Percentiles rank a stretch among this genome's conserved stretches.
These are phyloP conservation scores for Alternaria rosae DNA, from an alignment of 2,329 filamentous ascomycete genomes.

Conservation along the genomic window DNA sequence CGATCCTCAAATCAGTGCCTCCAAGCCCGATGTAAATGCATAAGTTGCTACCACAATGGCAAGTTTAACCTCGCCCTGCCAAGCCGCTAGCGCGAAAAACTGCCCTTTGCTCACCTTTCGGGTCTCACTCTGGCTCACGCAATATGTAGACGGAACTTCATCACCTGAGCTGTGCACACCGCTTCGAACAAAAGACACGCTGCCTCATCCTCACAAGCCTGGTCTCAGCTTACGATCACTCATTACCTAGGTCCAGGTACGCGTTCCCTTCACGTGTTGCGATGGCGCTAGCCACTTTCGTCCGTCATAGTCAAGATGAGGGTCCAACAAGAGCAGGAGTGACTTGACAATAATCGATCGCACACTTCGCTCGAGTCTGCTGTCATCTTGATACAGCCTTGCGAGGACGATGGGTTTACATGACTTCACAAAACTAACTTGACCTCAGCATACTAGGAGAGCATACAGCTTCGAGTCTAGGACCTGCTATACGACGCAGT, in stretches of 20 bases:
- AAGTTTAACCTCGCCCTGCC: slow-evolving; percentile 16
- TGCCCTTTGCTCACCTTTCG: slow-evolving; percentile 17
- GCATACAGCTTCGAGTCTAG: not conserved
- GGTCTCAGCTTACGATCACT: not conserved
- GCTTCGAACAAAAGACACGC: not conserved
- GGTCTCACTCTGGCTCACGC: not conserved
- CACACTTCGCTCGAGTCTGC: not conserved
- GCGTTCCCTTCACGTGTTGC: not conserved
- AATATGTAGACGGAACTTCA: slow-evolving; percentile 4
- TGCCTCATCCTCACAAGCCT: not conserved
- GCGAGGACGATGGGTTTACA: not conserved
- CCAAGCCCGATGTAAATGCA: too few relatives aligned
- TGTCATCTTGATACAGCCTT: not conserved
- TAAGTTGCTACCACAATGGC: slow-evolving; percentile 4
- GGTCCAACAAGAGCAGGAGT: not conserved
- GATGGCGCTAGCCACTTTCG: not conserved
- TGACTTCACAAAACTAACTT: not conserved
- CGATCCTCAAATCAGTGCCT: not conserved
- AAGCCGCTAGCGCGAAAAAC: slow-evolving; percentile 35
- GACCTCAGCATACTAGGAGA: not conserved
- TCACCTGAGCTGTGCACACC: not conserved
- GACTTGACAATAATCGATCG: not conserved
- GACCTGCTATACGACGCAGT: not conserved
- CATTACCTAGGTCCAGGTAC: not conserved
- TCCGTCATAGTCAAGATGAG: not conserved